phyloP scores from a whole-genome alignment of 306 rosid genomes.

The Trichosanthes truncata region DNA sequence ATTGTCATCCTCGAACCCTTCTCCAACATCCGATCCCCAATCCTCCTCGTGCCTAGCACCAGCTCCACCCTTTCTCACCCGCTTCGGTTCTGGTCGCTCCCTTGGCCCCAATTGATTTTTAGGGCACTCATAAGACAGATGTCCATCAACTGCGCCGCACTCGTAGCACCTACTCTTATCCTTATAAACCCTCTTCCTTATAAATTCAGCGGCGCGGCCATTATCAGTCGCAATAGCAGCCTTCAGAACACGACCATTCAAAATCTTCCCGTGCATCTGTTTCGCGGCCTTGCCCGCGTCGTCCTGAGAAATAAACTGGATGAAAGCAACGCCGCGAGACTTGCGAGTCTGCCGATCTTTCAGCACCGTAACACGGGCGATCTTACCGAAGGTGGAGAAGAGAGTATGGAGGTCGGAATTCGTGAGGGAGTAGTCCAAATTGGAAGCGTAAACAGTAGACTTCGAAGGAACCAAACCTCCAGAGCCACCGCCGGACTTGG shows the following conservation, averaged over 20 bases:
- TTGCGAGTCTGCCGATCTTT: slow-evolving; percentile 76
- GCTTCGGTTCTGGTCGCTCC: slow-evolving; percentile 47
- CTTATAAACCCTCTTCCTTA: slow-evolving; percentile 48
- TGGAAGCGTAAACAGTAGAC: slow-evolving; percentile 73
- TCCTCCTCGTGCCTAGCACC: slow-evolving; percentile 17
- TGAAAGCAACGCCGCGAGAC: slow-evolving; percentile 79
- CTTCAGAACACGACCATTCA: slow-evolving; percentile 58
- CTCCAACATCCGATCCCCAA: slow-evolving; percentile 26
- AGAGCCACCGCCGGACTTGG: slow-evolving; percentile 10
- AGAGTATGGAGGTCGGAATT: slow-evolving; percentile 91
- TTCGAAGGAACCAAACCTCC: slow-evolving; percentile 73
- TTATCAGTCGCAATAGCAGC: slow-evolving; percentile 81
- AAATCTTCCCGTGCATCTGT: slow-evolving; percentile 49
- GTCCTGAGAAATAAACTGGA: slow-evolving; percentile 64
- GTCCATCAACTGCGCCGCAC: slow-evolving; percentile 62
- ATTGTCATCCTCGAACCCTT: slow-evolving; percentile 59
- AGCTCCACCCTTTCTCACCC: slow-evolving; percentile 12
- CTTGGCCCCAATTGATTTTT: slow-evolving; percentile 66
- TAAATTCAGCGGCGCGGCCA: slow-evolving; percentile 80
- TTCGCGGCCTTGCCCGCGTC: slow-evolving; percentile 47
- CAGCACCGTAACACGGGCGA: slow-evolving; percentile 85
- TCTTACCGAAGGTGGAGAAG: slow-evolving; percentile 68
- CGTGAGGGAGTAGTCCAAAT: slow-evolving; percentile 70
- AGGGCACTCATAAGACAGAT: slow-evolving; percentile 76
- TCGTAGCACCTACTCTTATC: slow-evolving; percentile 78